phyloP scores from a whole-genome alignment of 139 green algal genomes.

The Auxenochlorella protothecoides region DNA sequence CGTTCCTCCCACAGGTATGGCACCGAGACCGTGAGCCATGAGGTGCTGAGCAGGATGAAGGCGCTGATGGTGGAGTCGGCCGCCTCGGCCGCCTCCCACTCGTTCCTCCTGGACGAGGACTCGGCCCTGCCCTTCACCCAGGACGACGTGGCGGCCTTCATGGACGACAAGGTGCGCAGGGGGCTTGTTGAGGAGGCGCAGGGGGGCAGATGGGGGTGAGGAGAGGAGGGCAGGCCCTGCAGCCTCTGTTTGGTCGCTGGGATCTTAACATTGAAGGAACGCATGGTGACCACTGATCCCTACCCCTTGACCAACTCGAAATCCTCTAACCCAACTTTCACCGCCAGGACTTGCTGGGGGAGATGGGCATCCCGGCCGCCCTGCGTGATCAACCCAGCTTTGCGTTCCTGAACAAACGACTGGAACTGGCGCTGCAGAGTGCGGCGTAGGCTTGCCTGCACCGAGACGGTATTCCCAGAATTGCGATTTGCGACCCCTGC shows the following conservation, averaged over 20 bases:
- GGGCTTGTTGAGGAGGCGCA: background rate
- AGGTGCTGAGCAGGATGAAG: constrained; percentile 79
- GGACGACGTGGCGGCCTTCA: constrained; percentile 47
- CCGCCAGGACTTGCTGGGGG: constrained; percentile 22
- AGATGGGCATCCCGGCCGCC: constrained; percentile 12
- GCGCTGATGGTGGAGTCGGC: constrained; percentile 77
- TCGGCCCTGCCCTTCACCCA: constrained; percentile 76
- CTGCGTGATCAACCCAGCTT: constrained; percentile 19
- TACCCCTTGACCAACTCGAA: background rate
- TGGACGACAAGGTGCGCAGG: constrained; percentile 40
- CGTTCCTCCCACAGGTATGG: constrained; percentile 61
- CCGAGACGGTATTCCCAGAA: too few species aligned
- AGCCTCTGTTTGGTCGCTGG: background rate
- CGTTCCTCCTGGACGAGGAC: constrained; percentile 98
- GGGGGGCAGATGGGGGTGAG: background rate
- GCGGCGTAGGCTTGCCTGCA: too few species aligned
- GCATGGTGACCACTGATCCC: too few species aligned
- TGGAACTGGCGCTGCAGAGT: constrained; percentile 3
- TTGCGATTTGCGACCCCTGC: too few species aligned
- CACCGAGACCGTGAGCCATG: constrained; percentile 87
- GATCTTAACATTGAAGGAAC: background rate
- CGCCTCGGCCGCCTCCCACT: constrained; percentile 53
- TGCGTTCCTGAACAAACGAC: constrained; percentile 16
- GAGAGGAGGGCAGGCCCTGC: background rate
- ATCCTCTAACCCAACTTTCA: background rate